Conservation (phyloP, 2,329 filamentous ascomycete species). For the Pseudogymnoascus sp. region DNA sequence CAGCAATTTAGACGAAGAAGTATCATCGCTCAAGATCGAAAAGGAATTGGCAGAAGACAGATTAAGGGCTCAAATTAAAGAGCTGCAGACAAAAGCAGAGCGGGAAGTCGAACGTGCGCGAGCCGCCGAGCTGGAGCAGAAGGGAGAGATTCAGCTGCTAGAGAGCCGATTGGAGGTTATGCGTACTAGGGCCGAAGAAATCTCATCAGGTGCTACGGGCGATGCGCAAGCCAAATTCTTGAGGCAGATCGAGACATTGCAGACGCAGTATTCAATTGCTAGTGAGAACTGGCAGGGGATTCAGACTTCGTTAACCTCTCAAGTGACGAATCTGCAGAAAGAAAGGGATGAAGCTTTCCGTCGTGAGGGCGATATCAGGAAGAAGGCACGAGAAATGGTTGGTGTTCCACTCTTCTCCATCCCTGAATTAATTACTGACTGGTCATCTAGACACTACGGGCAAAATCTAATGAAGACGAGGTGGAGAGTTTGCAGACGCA, state of each 20-base stretch:
- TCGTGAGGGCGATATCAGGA: slow-evolving; percentile 79
- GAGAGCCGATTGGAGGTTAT: slow-evolving; percentile 88
- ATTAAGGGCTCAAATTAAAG: slow-evolving; percentile 58
- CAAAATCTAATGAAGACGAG: slow-evolving; percentile 64
- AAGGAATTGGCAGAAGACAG: slow-evolving; percentile 68
- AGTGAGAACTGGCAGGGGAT: slow-evolving; percentile 98
- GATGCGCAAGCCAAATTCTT: slow-evolving; percentile 84
- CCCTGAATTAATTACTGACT: slow-evolving; percentile 23
- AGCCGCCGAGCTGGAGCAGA: slow-evolving; percentile 66
- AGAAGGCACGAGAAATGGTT: slow-evolving; percentile 81
- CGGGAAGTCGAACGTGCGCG: slow-evolving; percentile 63
- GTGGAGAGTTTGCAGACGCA: slow-evolving; percentile 61
- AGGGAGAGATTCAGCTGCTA: slow-evolving; percentile 66
- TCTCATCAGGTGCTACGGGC: slow-evolving; percentile 70
- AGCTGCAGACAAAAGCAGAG: slow-evolving; percentile 65
- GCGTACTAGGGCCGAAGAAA: slow-evolving; percentile 79
- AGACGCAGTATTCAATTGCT: slow-evolving; percentile 89
- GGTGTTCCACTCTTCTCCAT: slow-evolving; percentile 28
- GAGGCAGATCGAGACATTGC: slow-evolving; percentile 88
- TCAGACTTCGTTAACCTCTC: slow-evolving; percentile 73
- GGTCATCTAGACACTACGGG: slow-evolving; percentile 51
- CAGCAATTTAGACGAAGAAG: slow-evolving; percentile 48
- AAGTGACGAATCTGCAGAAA: slow-evolving; percentile 72
- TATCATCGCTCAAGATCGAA: slow-evolving; percentile 65
- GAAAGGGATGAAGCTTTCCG: slow-evolving; percentile 81